Conservation (phyloP, 805 yeast species). For the Yamadazyma insecticola region DNA sequence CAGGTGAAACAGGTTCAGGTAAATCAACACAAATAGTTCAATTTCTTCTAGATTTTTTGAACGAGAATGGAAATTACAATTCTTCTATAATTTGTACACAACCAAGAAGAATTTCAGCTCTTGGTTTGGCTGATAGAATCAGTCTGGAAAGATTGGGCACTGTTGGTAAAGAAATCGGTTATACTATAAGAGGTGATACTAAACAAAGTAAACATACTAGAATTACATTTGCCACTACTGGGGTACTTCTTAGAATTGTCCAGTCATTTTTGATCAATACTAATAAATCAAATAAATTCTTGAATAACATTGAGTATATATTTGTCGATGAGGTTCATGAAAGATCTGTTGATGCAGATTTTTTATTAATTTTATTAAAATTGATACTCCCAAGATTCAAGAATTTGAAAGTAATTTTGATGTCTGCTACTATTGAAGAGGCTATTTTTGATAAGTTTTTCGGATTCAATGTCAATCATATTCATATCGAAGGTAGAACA, state of each 20-base stretch:
- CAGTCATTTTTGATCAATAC: constrained; percentile 45
- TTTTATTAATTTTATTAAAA: constrained; percentile 72
- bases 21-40: constrained; percentile 94
- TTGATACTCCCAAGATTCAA: constrained; percentile 47
- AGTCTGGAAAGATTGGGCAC: constrained; percentile 69
- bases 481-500: constrained; percentile 89
- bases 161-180: constrained; percentile 80
- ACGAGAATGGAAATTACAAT: constrained; percentile 42
- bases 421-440: constrained; percentile 92
- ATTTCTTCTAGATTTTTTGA: constrained; percentile 69
- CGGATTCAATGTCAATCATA: constrained; percentile 46
- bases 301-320: constrained; percentile 59
- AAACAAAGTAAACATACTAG: constrained; percentile 58
- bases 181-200: constrained; percentile 85
- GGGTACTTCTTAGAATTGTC: constrained; percentile 82
- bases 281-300: constrained; percentile 26
- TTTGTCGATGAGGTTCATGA: constrained; percentile 97
- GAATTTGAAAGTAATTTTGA: constrained; percentile 65
- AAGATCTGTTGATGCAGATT: constrained; percentile 86
- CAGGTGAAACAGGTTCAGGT: constrained; percentile 98
- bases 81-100: constrained; percentile 82
- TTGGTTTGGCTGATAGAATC: constrained; percentile 90
- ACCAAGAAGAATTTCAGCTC: constrained; percentile 93
- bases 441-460: constrained; percentile 66
- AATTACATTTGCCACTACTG: constrained; percentile 87